Evolutionary conservation across 2,329 filamentous ascomycete genomes (phyloP), one percentile per base, ranked within the genome.

Genomic region (Myriangium duriaei): DNA sequence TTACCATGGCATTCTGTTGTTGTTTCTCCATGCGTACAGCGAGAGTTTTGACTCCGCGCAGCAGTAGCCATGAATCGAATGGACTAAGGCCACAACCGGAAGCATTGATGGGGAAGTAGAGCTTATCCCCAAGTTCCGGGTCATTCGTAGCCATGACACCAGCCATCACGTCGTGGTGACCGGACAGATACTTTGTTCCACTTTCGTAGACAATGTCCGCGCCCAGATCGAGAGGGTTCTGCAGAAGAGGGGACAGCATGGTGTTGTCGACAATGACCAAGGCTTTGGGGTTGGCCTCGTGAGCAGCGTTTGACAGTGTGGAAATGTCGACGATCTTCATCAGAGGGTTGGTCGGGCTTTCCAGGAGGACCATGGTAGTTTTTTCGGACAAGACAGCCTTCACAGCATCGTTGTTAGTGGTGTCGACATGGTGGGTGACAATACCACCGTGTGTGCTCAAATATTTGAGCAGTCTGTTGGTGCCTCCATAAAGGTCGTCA

Each of bases 1-100:
- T 94, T 37, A 73, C 71, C 63, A 91, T 82, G 1, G 92, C 86
- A 52, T 93, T 98, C 41, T 78, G 66, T 60, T 98, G 91, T 61
- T 98, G 92, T 67, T 93, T 93, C 58, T 98, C 91, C 87, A 98
- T 95, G 52, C 91, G 86, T 39, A 98, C 91, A 45, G 87, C 87
- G 5, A 98, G 70, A 0, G 91, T 98, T 68, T 98, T 98, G 58
- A 98, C 77, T 12, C 91, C 91, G 41, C 91, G 77, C 70, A 98
- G 84, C 28, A 98, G 76, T 26, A 98, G 72, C 73, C 92, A 98
- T 0, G 85, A 88, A 61, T 98, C 91, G 55, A 96, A 94, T 3
- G 92, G 91, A 2, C 86, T 81, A 5, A 98, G 70, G 7, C 91
- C 91, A 55, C 91, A 96, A 30, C 91, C 91, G 0, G 87, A 94